Percentiles rank a stretch among this genome's conserved stretches.
Evolutionary conservation across 768 basidiomycete species (phyloP).

Genomic region (Agaricus subrufescens): DNA sequence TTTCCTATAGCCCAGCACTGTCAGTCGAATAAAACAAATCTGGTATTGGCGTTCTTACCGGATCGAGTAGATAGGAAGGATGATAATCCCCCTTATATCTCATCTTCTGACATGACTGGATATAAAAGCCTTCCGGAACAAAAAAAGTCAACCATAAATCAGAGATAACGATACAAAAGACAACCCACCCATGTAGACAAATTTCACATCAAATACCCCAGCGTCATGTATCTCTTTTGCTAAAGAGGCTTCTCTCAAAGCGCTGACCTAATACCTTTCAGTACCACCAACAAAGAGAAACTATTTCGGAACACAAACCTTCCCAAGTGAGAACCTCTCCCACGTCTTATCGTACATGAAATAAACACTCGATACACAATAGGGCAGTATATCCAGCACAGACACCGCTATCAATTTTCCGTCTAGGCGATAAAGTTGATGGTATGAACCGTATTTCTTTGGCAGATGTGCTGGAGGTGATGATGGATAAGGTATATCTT

Average conservation of each 20-base stretch:
- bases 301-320: conserved; percentile 37
- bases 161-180: not conserved
- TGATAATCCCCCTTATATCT: conserved; percentile 90
- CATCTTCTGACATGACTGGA: conserved; percentile 93
- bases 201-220: conserved; percentile 58
- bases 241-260: conserved; percentile 74
- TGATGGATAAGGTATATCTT: conserved; percentile 55
- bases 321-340: conserved; percentile 71
- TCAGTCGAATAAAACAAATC: not conserved
- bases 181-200: conserved; percentile 80
- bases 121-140: conserved; percentile 73
- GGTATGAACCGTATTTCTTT: conserved; percentile 83
- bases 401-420: conserved; percentile 79
- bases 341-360: conserved; percentile 82
- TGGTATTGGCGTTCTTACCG: conserved; percentile 40
- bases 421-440: conserved; percentile 84
- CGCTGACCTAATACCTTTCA: conserved; percentile 57
- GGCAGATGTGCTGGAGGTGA: conserved; percentile 58
- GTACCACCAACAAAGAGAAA: not conserved
- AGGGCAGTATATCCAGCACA: conserved; percentile 86
- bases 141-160: not conserved
- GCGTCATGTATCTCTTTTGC: conserved; percentile 69
- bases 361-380: conserved; percentile 79
- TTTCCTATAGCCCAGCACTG: conserved; percentile 45
- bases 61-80: conserved; percentile 86